Evolutionary conservation across 208 protist genomes (phyloP), one percentile per base, ranked within the genome.

Genomic region (Hexamita inflata): DNA sequence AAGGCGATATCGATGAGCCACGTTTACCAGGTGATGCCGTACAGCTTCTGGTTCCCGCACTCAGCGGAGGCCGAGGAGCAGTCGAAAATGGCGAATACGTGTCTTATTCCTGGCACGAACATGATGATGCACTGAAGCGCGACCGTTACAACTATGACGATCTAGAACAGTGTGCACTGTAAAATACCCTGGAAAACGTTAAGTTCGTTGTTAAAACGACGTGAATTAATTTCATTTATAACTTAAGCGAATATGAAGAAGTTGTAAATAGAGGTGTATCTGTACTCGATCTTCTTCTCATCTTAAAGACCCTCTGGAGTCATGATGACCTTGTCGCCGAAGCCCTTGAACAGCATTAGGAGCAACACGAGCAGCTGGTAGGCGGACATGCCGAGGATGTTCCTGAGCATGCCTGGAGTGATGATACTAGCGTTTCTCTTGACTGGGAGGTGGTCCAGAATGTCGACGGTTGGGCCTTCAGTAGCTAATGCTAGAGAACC

Each of bases 401-500:
- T 75, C 45, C 59, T 74, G 32, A 28, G 35, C 76, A 78, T 78
- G 13, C 15, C 49, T 19, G 29, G 34, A n/a, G 67, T 41, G 30
- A 79, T 58, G 19, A 79, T 41, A 29, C 38, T 28, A n/a, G 58
- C n/a, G 53, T 57, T 53, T 26, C 58, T 38, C 1, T 59, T 59
- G 57, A 57, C 58, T 39, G 76, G 76, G 19, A 67, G 53, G 26
- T 59, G 24, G 1, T 79, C 19, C 1, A 79, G 49, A 0, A 79
- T 32, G 0, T 30, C 66, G 0, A 67, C 59, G 7, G 4, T 32
- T 35, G 94, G 94, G 73, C 87, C 78, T 85, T 97, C 92, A 30
- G 93, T 96, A 34, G 89, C 92, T 0, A 98, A 83, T 32, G 94
- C 92, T 0, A 98, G 87, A 1, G 93, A 92, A 30, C 92, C 94